Evolutionary conservation across 2,329 filamentous ascomycete genomes (phyloP), one percentile per base, ranked within the genome.

Genomic region (Penicillium oxalicum): DNA sequence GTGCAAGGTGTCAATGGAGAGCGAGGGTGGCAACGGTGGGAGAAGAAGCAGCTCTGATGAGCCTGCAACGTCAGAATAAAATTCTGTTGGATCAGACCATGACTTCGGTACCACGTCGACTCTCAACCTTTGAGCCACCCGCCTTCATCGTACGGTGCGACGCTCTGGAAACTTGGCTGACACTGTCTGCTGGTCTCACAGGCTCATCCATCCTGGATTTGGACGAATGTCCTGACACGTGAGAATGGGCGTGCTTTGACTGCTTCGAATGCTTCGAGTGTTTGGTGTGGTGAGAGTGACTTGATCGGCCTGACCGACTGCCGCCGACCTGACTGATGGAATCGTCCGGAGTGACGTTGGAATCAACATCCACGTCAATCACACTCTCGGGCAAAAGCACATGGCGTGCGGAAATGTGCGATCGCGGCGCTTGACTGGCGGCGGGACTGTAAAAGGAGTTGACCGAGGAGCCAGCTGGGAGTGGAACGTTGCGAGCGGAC

Each of bases 281-380:
- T 35, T 63, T 55, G 7, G 63, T 59, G 32, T 55, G 57, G 38
- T 60, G 56, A 12, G 52, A 62, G 47, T 66, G 54, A 13, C 55
- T 51, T n/a, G 62, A 65, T 24, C 61, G 52, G 6, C 59, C 51
- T 13, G 57, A 53, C 9, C 44, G 49, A 29, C 57, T 53, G n/a
- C 62, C 43, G 7, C 43, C 67, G 26, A 91, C 76, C 41, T 89
- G 86, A 56, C 83, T 83, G 51, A 90, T 81, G 0, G 89, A 94
- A 68, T 96, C 91, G 47, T 86, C 79, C 7, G 88, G 84, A 0
- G 84, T 86, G 56, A 98, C 74, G 13, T 90, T 83, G 11, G 70
- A 70, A 44, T 72, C 64, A 9, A 67, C 62, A 32, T 70, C 66
- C 9, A 65, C 55, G 7, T 64, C 66, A 6, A 59, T 48, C 13